Evolutionary conservation across 768 basidiomycete species (phyloP), one percentile per base, ranked within the genome.

Genomic region (Rhizopogon roseolus): DNA sequence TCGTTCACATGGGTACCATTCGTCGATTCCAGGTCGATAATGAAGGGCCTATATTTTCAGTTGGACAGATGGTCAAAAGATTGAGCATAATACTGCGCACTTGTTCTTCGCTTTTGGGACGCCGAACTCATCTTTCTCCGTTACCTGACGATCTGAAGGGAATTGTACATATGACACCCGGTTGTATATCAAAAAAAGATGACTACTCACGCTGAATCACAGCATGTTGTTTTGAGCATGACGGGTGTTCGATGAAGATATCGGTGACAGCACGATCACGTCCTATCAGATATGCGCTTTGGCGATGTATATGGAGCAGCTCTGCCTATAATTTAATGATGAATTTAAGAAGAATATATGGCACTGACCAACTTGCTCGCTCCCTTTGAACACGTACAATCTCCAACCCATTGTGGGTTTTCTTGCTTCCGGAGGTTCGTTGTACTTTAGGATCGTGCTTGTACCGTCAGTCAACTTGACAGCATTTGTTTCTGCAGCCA

Each of bases 11-110:
- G 78, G 0, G 97, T 98, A 2, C 90, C 86, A 65, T 99, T 99
- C 2, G 97, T 98, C n/a, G 94, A 97, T 61, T 99, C 95, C 8
- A 99, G 82, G 71, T 99, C 97, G 55, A 99, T 97, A 48, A 99
- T 82, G 68, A 94, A 99, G 1, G 97, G 94, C 65, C 94, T 98
- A 59, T 13, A 27, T 52, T n/a, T 14, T 52, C 36, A 55, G 41
- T 50, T 41, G 25, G 38, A 44, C 46, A 28, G 45, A 43, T 43
- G 40, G 60, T 45, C 58, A 37, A n/a, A 52, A 40, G 7, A 36
- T 17, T 16, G 19, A 44, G 50, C 17, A 22, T 11, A 14, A 39
- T 9, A 7, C 4, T 9, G 78, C 90, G 41, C 45, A 96, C 96
- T 98, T 99, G 42, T 91, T 81, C 5, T 78, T 71, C n/a, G 81